A percentile compares a stretch with the other conserved stretches of the same genome.
These are phyloP conservation scores for Halenospora varia DNA, from an alignment of 495 filamentous ascomycete species.

Conservation along the genomic window DNA sequence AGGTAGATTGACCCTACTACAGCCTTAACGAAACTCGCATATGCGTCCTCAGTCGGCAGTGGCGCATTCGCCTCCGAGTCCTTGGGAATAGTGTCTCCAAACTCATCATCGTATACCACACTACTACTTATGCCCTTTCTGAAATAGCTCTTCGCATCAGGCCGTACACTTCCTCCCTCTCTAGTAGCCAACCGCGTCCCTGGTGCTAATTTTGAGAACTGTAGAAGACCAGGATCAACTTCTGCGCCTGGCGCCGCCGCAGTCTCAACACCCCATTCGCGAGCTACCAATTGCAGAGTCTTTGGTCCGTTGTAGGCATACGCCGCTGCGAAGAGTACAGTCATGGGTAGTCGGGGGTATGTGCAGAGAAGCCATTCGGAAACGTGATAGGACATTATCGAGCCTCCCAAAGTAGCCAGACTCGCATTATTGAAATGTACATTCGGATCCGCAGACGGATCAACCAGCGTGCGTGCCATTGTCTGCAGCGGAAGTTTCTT, in stretches of 20 bases:
- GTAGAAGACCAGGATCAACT: conserved; percentile 90
- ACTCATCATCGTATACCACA: conserved; percentile 74
- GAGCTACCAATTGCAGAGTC: conserved; percentile 62
- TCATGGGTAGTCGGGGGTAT: conserved; percentile 85
- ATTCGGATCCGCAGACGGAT: conserved; percentile 75
- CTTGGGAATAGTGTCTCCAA: conserved; percentile 51
- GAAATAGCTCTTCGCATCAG: conserved; percentile 52
- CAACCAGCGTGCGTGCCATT: conserved; percentile 80
- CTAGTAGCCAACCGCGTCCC: conserved; percentile 39
- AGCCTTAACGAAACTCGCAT: conserved; percentile 71
- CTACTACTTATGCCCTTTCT: conserved; percentile 65
- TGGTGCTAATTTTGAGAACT: conserved; percentile 62
- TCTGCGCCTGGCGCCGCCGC: conserved; percentile 81
- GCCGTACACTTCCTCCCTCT: conserved; percentile 27
- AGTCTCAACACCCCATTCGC: conserved; percentile 85
- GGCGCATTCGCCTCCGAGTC: conserved; percentile 17
- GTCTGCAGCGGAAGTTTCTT: conserved; percentile 77
- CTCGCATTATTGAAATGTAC: conserved; percentile 76
- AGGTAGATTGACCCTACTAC: conserved; percentile 80
- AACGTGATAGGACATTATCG: conserved; percentile 81
- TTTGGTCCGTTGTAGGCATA: conserved; percentile 73
- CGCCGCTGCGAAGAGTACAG: conserved; percentile 77
- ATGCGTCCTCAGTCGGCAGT: conserved; percentile 37
- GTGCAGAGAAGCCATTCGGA: conserved; percentile 80
- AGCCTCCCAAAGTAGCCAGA: conserved; percentile 73